phyloP scores from a whole-genome alignment of 1,284 basidiomycete species.

The Thecaphora frezii region DNA sequence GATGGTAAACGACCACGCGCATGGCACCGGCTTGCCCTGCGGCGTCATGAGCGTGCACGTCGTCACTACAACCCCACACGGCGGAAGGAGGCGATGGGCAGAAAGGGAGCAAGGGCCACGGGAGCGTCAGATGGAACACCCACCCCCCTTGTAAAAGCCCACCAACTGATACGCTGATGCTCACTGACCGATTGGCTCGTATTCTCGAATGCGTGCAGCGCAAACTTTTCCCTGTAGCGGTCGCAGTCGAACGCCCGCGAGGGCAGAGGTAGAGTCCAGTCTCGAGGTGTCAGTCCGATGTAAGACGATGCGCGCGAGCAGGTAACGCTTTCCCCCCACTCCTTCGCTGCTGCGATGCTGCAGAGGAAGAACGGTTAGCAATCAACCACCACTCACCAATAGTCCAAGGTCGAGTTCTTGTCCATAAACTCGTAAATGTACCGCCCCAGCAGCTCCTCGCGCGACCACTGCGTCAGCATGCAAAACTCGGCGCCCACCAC shows the following conservation, averaged over 20 bases:
- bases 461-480: conserved; percentile 70
- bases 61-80: too few relatives aligned
- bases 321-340: not conserved
- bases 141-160: too few relatives aligned
- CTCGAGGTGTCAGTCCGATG: too few relatives aligned
- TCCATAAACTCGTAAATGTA: conserved; percentile 58
- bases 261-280: too few relatives aligned
- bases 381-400: conserved; percentile 30
- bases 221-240: conserved; percentile 49
- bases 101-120: not conserved
- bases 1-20: conserved; percentile 57
- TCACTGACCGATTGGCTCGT: conserved; percentile 50
- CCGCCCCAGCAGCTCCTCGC: conserved; percentile 51
- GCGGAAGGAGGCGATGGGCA: not conserved
- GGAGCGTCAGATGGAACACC: too few relatives aligned
- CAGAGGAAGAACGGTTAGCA: too few relatives aligned
- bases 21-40: conserved; percentile 48
- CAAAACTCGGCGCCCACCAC: conserved; percentile 95
- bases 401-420: conserved; percentile 52
- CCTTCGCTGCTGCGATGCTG: too few relatives aligned
- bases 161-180: too few relatives aligned
- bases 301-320: too few relatives aligned
- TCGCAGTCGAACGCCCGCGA: too few relatives aligned
- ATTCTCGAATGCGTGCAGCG: conserved; percentile 57
- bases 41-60: conserved; percentile 49